These are phyloP conservation scores for Echites panduratus DNA, from an alignment of 257 asterid genomes.

Conservation along the genomic window DNA sequence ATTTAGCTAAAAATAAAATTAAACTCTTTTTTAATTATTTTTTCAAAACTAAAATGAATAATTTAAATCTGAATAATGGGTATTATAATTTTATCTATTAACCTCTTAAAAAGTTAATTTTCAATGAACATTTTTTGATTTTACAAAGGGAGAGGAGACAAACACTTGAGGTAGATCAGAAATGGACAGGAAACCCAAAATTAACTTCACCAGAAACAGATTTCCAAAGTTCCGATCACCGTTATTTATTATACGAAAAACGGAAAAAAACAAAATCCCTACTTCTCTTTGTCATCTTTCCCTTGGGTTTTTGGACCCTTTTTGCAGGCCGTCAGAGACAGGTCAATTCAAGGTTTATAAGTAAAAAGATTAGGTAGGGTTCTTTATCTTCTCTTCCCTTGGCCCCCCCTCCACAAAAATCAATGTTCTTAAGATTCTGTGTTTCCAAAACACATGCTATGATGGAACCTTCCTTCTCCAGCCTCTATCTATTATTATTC, in stretches of 20 bases:
- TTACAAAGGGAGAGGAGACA: no score
- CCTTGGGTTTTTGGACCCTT: neutral
- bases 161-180: no score
- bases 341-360: slow-evolving; percentile 3
- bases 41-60: no score
- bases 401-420: neutral
- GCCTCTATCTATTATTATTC: neutral
- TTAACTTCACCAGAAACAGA: no score
- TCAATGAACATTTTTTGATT: no score
- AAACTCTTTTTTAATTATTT: no score
- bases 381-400: neutral
- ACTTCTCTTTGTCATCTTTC: neutral
- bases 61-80: no score
- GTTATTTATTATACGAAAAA: neutral
- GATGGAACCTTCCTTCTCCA: slow-evolving; percentile 10
- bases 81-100: no score
- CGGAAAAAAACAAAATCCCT: neutral
- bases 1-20: no score
- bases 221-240: neutral
- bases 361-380: neutral
- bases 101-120: no score
- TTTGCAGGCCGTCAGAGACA: neutral
- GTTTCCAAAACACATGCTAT: neutral
- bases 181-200: no score
- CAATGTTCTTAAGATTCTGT: neutral